Evolutionary conservation across 306 rosid species (phyloP).

Genomic region (Prunus mume): DNA sequence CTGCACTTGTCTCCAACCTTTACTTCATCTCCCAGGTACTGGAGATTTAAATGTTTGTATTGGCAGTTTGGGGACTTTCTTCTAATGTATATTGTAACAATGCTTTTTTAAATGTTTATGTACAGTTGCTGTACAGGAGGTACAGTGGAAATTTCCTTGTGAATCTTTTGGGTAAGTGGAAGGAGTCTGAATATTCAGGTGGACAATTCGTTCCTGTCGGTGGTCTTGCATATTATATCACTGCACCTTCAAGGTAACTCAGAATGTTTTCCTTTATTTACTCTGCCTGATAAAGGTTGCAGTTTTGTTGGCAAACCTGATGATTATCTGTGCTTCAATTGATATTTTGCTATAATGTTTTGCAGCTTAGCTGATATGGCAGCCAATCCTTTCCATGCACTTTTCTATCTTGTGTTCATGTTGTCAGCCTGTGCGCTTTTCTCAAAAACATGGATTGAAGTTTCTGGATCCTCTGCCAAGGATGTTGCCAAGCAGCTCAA

Average conservation of each 20-base stretch:
- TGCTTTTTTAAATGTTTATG: constrained; percentile 9
- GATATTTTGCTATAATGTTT: constrained; percentile 15
- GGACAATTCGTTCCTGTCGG: constrained; percentile 88
- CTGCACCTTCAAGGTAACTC: constrained; percentile 83
- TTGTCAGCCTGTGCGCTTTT: constrained; percentile 85
- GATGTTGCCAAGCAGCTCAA: constrained; percentile 94
- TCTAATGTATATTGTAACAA: constrained; percentile 11
- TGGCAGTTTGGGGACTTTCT: neutral
- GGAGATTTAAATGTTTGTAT: constrained; percentile 16
- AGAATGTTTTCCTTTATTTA: neutral
- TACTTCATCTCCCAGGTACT: constrained; percentile 94
- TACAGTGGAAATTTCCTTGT: constrained; percentile 84
- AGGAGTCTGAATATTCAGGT: constrained; percentile 89
- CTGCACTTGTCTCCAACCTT: constrained; percentile 89
- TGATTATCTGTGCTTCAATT: neutral
- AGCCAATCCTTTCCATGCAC: constrained; percentile 90
- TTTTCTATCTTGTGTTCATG: constrained; percentile 91
- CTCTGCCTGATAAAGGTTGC: neutral
- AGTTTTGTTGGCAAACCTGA: neutral
- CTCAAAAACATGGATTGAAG: constrained; percentile 98
- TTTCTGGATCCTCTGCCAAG: constrained; percentile 91
- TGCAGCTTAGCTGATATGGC: constrained; percentile 97
- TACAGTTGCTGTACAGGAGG: constrained; percentile 76
- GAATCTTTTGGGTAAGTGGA: constrained; percentile 90
- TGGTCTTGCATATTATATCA: constrained; percentile 90